Base-by-base conservation (phyloP, 225 moss, liverwort and hornwort species). In the Anthoceros angustus region DNA sequence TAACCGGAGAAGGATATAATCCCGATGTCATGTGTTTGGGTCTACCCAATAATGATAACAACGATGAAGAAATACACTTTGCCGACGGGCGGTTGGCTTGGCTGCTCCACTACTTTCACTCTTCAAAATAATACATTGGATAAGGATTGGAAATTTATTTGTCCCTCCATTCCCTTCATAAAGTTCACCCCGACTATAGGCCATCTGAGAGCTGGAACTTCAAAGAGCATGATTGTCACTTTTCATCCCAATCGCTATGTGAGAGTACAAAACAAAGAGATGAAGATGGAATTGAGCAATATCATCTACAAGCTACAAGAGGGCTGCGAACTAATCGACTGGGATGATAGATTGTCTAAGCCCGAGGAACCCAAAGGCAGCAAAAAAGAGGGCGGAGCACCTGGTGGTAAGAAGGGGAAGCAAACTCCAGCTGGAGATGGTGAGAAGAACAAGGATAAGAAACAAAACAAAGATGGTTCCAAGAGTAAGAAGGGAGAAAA, bases 111-210 rank as follows among this genome's bases (percentile, higher is more conserved):
- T 26, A 70, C 79, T 43, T 72, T 94, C 55, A 71, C 43, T 5
- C 11, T 94, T 5, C 78, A 79, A 67, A 94, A 94, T 20, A 94
- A 88, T 11, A 62, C 49, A 55, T 9, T 23, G 12, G 69, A 83
- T 23, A 86, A 76, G 69, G 74, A 88, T 73, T 94, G 90, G 94
- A 82, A 87, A 42, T 90, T 90, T 73, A 78, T 87, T 0, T 94
- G 90, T 86, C 93, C 90, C 9, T 18, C 65, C 2, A 78, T 90
- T 65, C 78, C 90, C 11, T 78, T 76, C 9, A 50, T 90, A 25
- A 70, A 21, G 0, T 90, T 94, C 65, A 62, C 1, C 9, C 93
- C 93, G 14, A 60, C 84, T 61, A 80, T 74, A 0, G 87, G 93
- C 0, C 87, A 94, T 50, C 84, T 94, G 23, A 81, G 83, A 67